phyloP scores from a whole-genome alignment of 306 rosid species.

The Phaseolus lunatus region DNA sequence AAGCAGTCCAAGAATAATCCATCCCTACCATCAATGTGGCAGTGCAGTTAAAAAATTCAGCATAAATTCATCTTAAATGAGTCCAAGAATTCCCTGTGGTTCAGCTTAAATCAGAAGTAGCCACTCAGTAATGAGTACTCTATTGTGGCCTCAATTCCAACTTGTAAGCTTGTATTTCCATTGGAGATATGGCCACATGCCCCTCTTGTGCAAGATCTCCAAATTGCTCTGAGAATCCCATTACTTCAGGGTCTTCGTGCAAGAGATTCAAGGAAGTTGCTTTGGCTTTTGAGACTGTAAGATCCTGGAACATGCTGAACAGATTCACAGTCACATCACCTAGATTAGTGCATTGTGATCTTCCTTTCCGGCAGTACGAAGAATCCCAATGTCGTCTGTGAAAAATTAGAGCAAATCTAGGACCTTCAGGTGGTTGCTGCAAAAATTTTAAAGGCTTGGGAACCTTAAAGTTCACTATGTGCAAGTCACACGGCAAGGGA shows the following conservation, averaged over 20 bases:
- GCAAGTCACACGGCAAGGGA: constrained; percentile 92
- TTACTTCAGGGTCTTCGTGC: constrained; percentile 83
- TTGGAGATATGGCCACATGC: constrained; percentile 72
- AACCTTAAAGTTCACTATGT: constrained; percentile 90
- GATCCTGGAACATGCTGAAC: constrained; percentile 69
- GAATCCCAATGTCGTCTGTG: constrained; percentile 85
- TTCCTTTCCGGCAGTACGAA: constrained; percentile 84
- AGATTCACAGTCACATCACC: constrained; percentile 73
- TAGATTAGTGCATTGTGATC: constrained; percentile 76
- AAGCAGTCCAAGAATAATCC: constrained; percentile 38
- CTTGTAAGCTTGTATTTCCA: constrained; percentile 96
- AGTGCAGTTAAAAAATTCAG: constrained; percentile 29
- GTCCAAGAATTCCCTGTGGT: constrained; percentile 36
- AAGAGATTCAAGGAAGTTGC: constrained; percentile 85
- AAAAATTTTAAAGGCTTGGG: constrained; percentile 76
- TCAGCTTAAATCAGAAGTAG: constrained; percentile 41
- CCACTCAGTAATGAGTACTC: constrained; percentile 31
- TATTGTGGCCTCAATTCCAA: constrained; percentile 65
- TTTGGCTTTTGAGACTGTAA: constrained; percentile 62
- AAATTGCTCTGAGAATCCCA: constrained; percentile 72
- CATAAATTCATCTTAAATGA: not conserved
- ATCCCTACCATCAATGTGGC: constrained; percentile 32
- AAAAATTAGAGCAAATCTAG: constrained; percentile 71
- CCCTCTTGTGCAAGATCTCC: constrained; percentile 77
- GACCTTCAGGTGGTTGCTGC: constrained; percentile 63